Conservation (phyloP, 2,329 filamentous ascomycete genomes). For the Arthrobotrys pseudoclavata region DNA sequence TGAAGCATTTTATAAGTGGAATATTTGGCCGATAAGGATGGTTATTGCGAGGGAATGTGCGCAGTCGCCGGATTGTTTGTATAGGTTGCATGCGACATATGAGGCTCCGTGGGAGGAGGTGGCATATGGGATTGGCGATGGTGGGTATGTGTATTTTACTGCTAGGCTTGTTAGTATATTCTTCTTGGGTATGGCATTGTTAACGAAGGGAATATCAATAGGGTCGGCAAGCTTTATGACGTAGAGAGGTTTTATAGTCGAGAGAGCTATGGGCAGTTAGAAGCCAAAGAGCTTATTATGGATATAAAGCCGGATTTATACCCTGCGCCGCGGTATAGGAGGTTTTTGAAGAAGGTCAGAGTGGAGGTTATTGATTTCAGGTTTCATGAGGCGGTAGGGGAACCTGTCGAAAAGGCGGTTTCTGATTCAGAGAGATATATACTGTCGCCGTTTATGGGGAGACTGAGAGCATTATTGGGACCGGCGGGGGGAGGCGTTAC, state of each 20-base stretch:
- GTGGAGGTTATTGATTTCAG: constrained; percentile 14
- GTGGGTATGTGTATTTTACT: background rate
- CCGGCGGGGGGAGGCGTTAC: background rate
- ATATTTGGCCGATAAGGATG: constrained; percentile 12
- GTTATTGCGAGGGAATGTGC: background rate
- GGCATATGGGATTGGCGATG: constrained; percentile 7
- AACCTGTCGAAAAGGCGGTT: background rate
- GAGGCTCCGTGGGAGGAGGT: constrained; percentile 26
- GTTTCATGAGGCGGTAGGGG: background rate
- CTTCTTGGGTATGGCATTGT: background rate
- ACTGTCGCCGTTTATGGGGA: background rate
- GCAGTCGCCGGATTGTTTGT: constrained; percentile 1
- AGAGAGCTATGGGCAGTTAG: background rate
- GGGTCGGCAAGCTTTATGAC: background rate
- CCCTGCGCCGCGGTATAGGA: constrained; percentile 2
- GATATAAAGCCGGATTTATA: background rate
- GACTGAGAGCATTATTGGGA: background rate
- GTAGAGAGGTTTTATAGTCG: background rate
- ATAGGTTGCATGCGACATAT: background rate
- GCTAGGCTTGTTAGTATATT: background rate
- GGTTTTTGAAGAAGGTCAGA: background rate
- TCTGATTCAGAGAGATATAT: background rate
- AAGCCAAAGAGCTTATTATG: background rate
- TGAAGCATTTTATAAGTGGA: constrained; percentile 17
- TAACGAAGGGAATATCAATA: background rate